Percentiles rank a stretch among this genome's conserved stretches.
These are phyloP conservation scores for Dissophora ornata DNA, from an alignment of 192 early-diverging fungal species.

Conservation along the genomic window DNA sequence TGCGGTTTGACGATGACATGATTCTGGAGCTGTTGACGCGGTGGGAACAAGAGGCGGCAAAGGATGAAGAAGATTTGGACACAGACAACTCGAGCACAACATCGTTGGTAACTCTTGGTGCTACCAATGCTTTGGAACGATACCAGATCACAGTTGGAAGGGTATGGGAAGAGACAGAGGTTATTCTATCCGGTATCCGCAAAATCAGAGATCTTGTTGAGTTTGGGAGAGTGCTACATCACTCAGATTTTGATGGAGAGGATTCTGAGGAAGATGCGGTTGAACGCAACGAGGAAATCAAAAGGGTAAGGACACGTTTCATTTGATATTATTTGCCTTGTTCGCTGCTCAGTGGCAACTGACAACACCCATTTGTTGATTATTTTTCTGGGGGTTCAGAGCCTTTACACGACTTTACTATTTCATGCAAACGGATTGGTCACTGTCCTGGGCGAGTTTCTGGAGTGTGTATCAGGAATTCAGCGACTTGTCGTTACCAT, in stretches of 20 bases:
- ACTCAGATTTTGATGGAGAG: constrained; percentile 30
- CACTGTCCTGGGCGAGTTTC: constrained; percentile 42
- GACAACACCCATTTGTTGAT: too few species aligned
- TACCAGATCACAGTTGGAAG: constrained; percentile 34
- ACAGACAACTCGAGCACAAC: constrained; percentile 22
- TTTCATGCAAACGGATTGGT: constrained; percentile 34
- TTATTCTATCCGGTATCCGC: constrained; percentile 26
- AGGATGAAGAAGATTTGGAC: background rate
- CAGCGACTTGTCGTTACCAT: constrained; percentile 28
- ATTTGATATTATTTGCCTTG: too few species aligned
- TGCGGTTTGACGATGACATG: constrained; percentile 47
- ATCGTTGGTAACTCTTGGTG: constrained; percentile 37
- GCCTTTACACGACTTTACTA: constrained; percentile 23
- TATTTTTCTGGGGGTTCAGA: constrained; percentile 13
- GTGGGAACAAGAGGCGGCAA: constrained; percentile 50
- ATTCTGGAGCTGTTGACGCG: constrained; percentile 30
- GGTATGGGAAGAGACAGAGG: constrained; percentile 49
- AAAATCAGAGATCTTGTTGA: constrained; percentile 46
- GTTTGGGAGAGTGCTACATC: constrained; percentile 27
- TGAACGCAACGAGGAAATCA: constrained; percentile 20
- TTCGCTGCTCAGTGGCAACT: too few species aligned
- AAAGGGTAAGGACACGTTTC: constrained; percentile 21
- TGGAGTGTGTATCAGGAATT: constrained; percentile 47
- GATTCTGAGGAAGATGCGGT: constrained; percentile 47
- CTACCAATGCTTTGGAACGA: constrained; percentile 41